These are phyloP conservation scores for Fusarium setosum DNA, from an alignment of 2,329 filamentous ascomycete species.

Conservation along the genomic window DNA sequence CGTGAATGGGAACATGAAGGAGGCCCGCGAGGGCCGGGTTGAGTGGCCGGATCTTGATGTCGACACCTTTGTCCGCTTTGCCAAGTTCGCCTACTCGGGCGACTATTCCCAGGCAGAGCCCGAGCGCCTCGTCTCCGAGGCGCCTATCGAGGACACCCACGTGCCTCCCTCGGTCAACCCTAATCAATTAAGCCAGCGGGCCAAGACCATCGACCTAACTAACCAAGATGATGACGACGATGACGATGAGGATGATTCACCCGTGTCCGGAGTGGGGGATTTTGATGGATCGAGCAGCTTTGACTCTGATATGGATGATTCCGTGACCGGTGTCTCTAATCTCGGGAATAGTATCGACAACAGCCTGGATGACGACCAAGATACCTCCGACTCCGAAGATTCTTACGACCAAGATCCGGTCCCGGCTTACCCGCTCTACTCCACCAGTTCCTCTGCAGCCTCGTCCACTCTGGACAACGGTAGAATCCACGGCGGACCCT, in stretches of 20 bases:
- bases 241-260: not conserved
- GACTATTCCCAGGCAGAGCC: slow-evolving; percentile 36
- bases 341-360: not conserved
- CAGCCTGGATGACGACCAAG: slow-evolving; percentile 1
- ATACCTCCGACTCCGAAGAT: not conserved
- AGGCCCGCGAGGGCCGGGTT: slow-evolving; percentile 37
- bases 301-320: slow-evolving; percentile 1
- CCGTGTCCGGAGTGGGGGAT: not conserved
- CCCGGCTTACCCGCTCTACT: not conserved
- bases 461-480: slow-evolving; percentile 21
- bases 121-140: slow-evolving; percentile 1
- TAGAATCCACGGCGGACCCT: not conserved
- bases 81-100: slow-evolving; percentile 39
- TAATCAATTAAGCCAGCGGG: not conserved
- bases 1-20: slow-evolving; percentile 41
- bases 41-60: slow-evolving; percentile 40
- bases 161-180: not conserved
- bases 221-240: not conserved
- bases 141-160: not conserved
- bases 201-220: not conserved
- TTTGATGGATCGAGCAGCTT: not conserved
- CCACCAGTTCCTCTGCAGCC: not conserved
- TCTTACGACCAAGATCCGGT: not conserved
- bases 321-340: not conserved
- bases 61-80: slow-evolving; percentile 44